Conservation (phyloP, 805 yeast species). For the Candida nanaspora region DNA sequence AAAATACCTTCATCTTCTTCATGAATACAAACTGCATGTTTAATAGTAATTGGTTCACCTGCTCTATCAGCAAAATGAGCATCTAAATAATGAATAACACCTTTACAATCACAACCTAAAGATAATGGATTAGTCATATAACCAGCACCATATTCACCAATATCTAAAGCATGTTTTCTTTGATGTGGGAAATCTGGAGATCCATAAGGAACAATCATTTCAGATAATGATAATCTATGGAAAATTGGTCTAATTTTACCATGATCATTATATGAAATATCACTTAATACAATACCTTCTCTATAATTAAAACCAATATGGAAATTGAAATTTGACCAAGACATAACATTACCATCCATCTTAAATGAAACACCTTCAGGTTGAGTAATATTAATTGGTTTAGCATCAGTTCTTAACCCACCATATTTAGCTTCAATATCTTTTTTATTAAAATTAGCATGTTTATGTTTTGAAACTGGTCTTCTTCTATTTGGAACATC, state of each 20-base stretch:
- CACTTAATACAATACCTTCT: slow-evolving; percentile 76
- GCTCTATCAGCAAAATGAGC: slow-evolving; percentile 64
- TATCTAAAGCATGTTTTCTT: slow-evolving; percentile 79
- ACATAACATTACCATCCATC: slow-evolving; percentile 60
- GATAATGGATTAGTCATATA: slow-evolving; percentile 74
- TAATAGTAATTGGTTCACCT: slow-evolving; percentile 65
- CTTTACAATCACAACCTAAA: slow-evolving; percentile 81
- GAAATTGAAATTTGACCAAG: slow-evolving; percentile 72
- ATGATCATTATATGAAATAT: slow-evolving; percentile 67
- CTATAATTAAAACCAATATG: slow-evolving; percentile 82
- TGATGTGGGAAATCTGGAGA: slow-evolving; percentile 75
- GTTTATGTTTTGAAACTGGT: slow-evolving; percentile 60
- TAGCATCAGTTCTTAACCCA: slow-evolving; percentile 53
- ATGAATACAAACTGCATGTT: slow-evolving; percentile 77
- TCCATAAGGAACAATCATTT: slow-evolving; percentile 85
- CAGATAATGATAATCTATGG: slow-evolving; percentile 71
- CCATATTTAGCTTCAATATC: slow-evolving; percentile 57
- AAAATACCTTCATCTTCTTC: slow-evolving; percentile 80
- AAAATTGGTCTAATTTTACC: slow-evolving; percentile 67
- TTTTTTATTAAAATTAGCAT: slow-evolving; percentile 62
- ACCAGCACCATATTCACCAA: slow-evolving; percentile 87
- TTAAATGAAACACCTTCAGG: slow-evolving; percentile 79
- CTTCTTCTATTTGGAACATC: slow-evolving; percentile 74
- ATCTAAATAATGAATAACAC: slow-evolving; percentile 76
- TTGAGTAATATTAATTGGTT: slow-evolving; percentile 66